Percentiles rank a stretch among this genome's conserved stretches.
Conservation (phyloP, 805 yeast genomes). For the Saccharomycopsis fodiens region DNA sequence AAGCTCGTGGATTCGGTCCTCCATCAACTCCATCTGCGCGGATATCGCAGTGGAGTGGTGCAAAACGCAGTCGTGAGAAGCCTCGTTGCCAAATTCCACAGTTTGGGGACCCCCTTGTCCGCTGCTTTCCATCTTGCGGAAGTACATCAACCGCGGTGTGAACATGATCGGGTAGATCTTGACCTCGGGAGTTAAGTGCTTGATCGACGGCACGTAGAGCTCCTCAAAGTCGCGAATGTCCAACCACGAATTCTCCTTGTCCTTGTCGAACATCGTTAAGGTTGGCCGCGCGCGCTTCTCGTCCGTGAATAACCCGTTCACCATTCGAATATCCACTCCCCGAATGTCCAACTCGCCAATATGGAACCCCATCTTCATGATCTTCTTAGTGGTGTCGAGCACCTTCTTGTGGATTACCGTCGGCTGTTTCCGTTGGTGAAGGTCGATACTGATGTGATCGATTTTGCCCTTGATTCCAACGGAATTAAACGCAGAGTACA, state of each 20-base stretch:
- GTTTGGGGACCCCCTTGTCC: background rate
- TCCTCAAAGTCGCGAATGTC: constrained; percentile 58
- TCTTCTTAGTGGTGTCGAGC: constrained; percentile 38
- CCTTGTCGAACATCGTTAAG: constrained; percentile 38
- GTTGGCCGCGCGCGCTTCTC: constrained; percentile 12
- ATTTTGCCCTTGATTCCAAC: constrained; percentile 68
- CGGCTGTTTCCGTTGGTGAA: constrained; percentile 55
- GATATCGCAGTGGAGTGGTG: constrained; percentile 19
- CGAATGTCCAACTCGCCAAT: constrained; percentile 54
- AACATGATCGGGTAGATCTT: constrained; percentile 53
- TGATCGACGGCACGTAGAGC: constrained; percentile 36
- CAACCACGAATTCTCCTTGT: constrained; percentile 47
- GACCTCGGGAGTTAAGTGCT: constrained; percentile 34
- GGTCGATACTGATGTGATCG: constrained; percentile 49
- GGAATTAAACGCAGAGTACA: constrained; percentile 31
- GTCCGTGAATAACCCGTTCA: constrained; percentile 38
- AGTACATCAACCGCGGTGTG: constrained; percentile 64
- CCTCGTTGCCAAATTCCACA: constrained; percentile 42
- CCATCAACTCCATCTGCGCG: constrained; percentile 22
- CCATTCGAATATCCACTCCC: constrained; percentile 51
- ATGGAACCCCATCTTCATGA: constrained; percentile 51
- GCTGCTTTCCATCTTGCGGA: constrained; percentile 46
- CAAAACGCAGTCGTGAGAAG: constrained; percentile 59
- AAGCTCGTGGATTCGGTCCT: constrained; percentile 21
- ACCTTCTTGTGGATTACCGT: constrained; percentile 38